Base-by-base conservation (phyloP, 2,329 filamentous ascomycete genomes). In the Aspergillus tamarii region DNA sequence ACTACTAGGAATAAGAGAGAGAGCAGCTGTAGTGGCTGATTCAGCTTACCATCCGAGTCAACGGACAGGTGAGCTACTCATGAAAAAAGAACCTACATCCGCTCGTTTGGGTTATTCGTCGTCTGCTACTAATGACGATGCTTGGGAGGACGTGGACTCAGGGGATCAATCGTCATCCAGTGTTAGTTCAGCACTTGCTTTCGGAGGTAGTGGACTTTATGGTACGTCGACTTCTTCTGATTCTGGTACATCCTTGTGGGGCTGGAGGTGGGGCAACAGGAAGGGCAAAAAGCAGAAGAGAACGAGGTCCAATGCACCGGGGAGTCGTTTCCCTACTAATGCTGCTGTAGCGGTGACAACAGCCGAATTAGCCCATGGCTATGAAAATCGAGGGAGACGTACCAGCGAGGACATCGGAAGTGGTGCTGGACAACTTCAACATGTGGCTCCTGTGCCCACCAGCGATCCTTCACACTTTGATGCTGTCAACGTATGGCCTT, bases 401-500 rank as follows among this genome's bases (percentile, higher is more conserved):
- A 67, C 70, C 32, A 72, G 69, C 30, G 62, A 71, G 8, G 66
- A 73, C 59, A 71, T 73, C 28, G 67, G 73, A 64, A 84, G 80
- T 66, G 81, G 77, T 68, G 74, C 75, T 53, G 82, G 75, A 67
- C 82, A 80, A 65, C 80, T 83, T 48, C 72, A 89, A 70, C 84
- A 86, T 34, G 85, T 92, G 39, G 89, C 89, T 68, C 87, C 91
- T 9, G 80, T 89, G 36, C 86, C 89, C 5, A 89, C 89, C 1
- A 84, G 84, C 3, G 91, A 94, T 67, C 87, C 88, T 8, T 82
- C 79, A 23, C 83, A 80, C 30, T 89, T 89, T 68, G 89, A 92
- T 67, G 85, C 83, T 56, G 80, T 77, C 30, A 70, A 70, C 4
- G 63, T 73, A 48, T 71, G 73, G 34, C 68, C 75, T 4, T 69